A percentile compares a stretch with the other conserved stretches of the same genome.
phyloP scores from a whole-genome alignment of 495 filamentous ascomycete species.

The Chlorociboria aeruginascens region DNA sequence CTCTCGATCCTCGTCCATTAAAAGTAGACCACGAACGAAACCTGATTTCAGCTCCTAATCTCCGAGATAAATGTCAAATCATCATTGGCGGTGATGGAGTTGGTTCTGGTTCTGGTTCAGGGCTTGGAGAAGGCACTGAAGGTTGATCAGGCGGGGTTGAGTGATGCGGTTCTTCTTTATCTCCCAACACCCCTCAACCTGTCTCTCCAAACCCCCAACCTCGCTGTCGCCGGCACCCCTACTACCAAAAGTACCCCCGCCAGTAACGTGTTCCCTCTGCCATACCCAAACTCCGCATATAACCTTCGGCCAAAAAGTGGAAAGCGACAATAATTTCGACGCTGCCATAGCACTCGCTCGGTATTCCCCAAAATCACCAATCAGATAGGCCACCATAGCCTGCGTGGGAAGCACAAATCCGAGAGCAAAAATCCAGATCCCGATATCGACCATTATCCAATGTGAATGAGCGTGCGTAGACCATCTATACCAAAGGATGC shows the following conservation, averaged over 20 bases:
- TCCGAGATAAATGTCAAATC: too few species aligned
- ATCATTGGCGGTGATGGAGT: too few species aligned
- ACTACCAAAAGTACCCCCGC: constrained; percentile 30
- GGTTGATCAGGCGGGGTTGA: too few species aligned
- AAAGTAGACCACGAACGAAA: too few species aligned
- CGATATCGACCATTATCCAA: constrained; percentile 66
- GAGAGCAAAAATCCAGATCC: constrained; percentile 41
- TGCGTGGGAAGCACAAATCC: constrained; percentile 55
- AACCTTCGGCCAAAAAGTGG: constrained; percentile 35
- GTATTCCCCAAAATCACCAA: constrained; percentile 76
- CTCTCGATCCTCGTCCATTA: too few species aligned
- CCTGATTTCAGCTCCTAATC: too few species aligned
- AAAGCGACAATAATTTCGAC: constrained; percentile 60
- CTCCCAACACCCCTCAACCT: constrained; percentile 6
- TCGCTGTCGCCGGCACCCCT: constrained; percentile 33
- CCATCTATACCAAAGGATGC: constrained; percentile 46
- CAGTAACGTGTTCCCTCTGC: constrained; percentile 37
- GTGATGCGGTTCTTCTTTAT: too few species aligned
- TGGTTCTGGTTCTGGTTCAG: too few species aligned
- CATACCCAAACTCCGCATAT: constrained; percentile 32
- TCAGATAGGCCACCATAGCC: constrained; percentile 74
- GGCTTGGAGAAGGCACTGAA: too few species aligned
- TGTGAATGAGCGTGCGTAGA: constrained; percentile 44
- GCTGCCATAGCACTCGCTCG: constrained; percentile 78
- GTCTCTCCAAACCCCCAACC: constrained; percentile 34